Evolutionary conservation across 139 green algal genomes (phyloP), one percentile per base, ranked within the genome.

Genomic region (Coccomyxa sp.): DNA sequence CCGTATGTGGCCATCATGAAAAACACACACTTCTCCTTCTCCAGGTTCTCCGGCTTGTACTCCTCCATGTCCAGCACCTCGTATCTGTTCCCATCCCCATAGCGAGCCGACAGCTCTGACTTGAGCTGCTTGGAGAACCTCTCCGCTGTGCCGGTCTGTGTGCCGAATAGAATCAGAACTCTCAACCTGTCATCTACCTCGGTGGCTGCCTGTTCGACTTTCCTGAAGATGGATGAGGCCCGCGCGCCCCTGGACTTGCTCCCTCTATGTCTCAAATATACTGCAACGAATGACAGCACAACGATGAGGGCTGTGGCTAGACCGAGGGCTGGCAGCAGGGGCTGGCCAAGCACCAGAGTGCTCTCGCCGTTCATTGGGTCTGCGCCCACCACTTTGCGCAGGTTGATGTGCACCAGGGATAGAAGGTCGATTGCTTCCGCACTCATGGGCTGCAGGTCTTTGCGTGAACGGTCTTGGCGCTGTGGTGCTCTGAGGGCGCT

Each of bases 1-100:
- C 96, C 96, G 78, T 99, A 99, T 2, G 95, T 98, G n/a, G 93
- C 93, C 85, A 97, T 90, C 18, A 95, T 81, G 38, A 96, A 88
- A n/a, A 97, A 73, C 3, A 95, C 86, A 24, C 94, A 75, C 83
- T 88, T 89, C 79, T 97, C 94, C 24, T 89, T 83, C 29, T 73
- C 70, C 79, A 97, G 81, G 10, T 79, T 38, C 7, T 78, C 34
- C 0, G 75, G 73, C 71, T 86, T 73, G 64, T 88, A 90, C 24
- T 70, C 64, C 68, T 85, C 76, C 4, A 83, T 55, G 70, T 86
- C 85, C 14, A 79, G 16, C 37, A 68, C 58, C 12, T 54, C 74
- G 31, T 35, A 79, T 29, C 29, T 72, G 35, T 54, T 88, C 27
- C 50, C 69, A 34, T 88, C 80, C 34, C 88, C 89, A 78, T 94